phyloP scores from a whole-genome alignment of 495 filamentous ascomycete species.

The Letharia lupina region DNA sequence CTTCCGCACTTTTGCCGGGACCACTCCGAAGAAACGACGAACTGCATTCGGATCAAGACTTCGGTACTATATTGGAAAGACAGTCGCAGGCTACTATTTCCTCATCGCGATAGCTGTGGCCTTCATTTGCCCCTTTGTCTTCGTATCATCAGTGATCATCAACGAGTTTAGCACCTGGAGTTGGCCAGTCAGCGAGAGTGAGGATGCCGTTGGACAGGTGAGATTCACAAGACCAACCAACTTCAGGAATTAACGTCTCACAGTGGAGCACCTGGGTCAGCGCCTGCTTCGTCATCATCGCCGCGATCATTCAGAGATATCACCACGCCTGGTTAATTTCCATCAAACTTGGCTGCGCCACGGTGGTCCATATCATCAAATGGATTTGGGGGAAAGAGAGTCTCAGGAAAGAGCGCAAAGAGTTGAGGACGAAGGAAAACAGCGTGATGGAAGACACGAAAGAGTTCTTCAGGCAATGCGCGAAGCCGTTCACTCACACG shows the following conservation, averaged over 20 bases:
- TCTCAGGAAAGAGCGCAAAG: background rate
- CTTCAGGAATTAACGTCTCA: background rate
- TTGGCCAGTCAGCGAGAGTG: background rate
- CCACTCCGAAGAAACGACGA: background rate
- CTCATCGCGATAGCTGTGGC: constrained; percentile 20
- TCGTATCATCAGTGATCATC: constrained; percentile 16
- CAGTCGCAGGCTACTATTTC: constrained; percentile 8
- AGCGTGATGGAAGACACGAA: background rate
- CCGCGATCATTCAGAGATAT: background rate
- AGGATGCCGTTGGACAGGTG: background rate
- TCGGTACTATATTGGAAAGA: background rate
- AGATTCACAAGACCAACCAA: background rate
- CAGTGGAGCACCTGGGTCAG: background rate
- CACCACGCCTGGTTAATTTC: background rate
- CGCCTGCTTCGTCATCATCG: background rate
- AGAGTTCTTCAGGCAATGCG: background rate
- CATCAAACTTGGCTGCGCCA: background rate
- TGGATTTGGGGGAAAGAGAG: too few relatives aligned
- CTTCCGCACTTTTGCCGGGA: background rate
- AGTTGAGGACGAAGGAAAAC: background rate
- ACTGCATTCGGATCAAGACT: background rate
- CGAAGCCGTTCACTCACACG: background rate
- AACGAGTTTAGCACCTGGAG: constrained; percentile 5
- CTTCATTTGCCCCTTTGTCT: constrained; percentile 21
- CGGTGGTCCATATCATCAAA: background rate